Evolutionary conservation across 345 rosid species (phyloP).

Genomic region (Acer campestre): DNA sequence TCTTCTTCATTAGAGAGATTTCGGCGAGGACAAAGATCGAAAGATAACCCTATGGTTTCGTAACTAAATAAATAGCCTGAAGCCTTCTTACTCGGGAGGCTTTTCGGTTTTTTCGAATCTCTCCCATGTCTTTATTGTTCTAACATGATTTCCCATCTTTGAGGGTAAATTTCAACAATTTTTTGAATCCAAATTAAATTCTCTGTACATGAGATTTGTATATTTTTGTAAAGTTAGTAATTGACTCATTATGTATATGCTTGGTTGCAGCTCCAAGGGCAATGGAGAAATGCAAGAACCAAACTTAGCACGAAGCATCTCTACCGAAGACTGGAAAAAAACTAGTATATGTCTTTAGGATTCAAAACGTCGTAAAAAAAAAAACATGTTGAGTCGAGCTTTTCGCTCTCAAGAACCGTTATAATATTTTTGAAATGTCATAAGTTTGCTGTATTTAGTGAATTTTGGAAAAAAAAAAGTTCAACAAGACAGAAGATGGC

Average conservation of each 20-base stretch:
- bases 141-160: too few species aligned
- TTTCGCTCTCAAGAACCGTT: constrained; percentile 9
- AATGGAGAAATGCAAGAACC: constrained; percentile 52
- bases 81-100: background rate
- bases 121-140: too few species aligned
- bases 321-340: constrained; percentile 12
- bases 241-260: constrained; percentile 1
- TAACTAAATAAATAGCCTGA: background rate
- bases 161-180: too few species aligned
- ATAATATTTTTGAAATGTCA: constrained; percentile 21
- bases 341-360: background rate
- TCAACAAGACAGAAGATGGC: constrained; percentile 21
- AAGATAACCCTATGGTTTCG: background rate
- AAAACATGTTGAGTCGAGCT: constrained; percentile 12
- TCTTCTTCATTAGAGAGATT: background rate
- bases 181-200: too few species aligned
- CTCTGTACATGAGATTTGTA: too few species aligned
- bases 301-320: constrained; percentile 15
- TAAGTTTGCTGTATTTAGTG: constrained; percentile 36
- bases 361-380: constrained; percentile 5
- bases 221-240: background rate
- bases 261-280: constrained; percentile 55
- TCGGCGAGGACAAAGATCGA: too few species aligned
- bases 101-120: background rate
- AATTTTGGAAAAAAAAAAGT: background rate